A percentile compares a stretch with the other conserved stretches of the same genome.
Conservation (phyloP, 1,284 basidiomycete genomes). For the Cystobasidiaceae sp. region DNA sequence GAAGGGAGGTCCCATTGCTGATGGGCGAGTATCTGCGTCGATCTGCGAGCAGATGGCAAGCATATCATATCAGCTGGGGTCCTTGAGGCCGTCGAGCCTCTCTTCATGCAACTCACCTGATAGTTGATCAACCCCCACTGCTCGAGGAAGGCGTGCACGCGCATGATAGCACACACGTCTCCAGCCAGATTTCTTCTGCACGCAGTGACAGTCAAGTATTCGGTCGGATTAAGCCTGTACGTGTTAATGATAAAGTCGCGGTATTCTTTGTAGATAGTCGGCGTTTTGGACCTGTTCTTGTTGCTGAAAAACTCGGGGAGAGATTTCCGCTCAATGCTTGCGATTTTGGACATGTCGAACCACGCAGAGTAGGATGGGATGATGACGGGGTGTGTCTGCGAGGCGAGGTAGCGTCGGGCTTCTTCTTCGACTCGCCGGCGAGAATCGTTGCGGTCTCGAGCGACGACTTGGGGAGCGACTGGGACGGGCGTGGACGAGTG, state of each 20-base stretch:
- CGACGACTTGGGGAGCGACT: slow-evolving; percentile 51
- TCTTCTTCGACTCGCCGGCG: slow-evolving; percentile 72
- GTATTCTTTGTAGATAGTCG: slow-evolving; percentile 97
- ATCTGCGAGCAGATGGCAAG: slow-evolving; percentile 56
- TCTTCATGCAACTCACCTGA: slow-evolving; percentile 58
- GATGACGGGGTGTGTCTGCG: slow-evolving; percentile 87
- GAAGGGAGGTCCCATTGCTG: slow-evolving; percentile 90
- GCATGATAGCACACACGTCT: slow-evolving; percentile 97
- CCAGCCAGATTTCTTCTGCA: slow-evolving; percentile 93
- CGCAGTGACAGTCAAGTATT: slow-evolving; percentile 97
- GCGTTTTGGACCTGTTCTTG: slow-evolving; percentile 89
- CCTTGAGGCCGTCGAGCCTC: background rate
- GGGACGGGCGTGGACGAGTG: slow-evolving; percentile 26
- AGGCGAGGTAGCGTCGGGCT: slow-evolving; percentile 87
- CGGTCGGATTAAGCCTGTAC: slow-evolving; percentile 85
- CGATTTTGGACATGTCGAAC: slow-evolving; percentile 94
- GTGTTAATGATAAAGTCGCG: slow-evolving; percentile 99
- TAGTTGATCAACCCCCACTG: slow-evolving; percentile 99
- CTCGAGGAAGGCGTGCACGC: slow-evolving; percentile 96
- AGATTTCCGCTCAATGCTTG: slow-evolving; percentile 84
- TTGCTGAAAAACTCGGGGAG: slow-evolving; percentile 99
- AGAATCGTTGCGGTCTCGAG: slow-evolving; percentile 70
- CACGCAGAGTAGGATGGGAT: slow-evolving; percentile 96
- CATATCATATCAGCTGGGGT: background rate
- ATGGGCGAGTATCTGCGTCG: slow-evolving; percentile 91